Evolutionary conservation across 1,139 yeast genomes (phyloP).

Genomic region (Lodderomyces pseudojiufengensis): DNA sequence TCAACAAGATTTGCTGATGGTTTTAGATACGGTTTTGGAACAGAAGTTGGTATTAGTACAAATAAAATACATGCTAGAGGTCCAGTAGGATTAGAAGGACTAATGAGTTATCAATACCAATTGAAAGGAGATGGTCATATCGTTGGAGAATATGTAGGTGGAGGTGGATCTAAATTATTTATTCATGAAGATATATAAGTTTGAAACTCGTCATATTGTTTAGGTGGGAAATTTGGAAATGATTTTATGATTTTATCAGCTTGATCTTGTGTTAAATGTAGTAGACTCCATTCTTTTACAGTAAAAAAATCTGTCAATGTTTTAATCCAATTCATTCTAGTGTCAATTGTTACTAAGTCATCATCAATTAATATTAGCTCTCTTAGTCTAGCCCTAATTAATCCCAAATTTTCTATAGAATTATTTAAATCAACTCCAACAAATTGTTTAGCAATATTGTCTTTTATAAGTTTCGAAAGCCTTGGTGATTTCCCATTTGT

Average conservation of each 20-base stretch:
- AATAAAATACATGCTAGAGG: constrained; percentile 97
- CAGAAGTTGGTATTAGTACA: constrained; percentile 97
- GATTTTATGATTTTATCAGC: constrained; percentile 29
- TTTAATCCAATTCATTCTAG: constrained; percentile 73
- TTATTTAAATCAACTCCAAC: constrained; percentile 40
- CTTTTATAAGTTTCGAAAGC: constrained; percentile 63
- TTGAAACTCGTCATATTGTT: constrained; percentile 30
- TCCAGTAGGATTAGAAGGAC: constrained; percentile 96
- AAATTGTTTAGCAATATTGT: constrained; percentile 47
- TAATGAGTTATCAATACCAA: constrained; percentile 93
- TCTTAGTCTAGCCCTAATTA: constrained; percentile 52
- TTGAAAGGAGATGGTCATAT: constrained; percentile 88
- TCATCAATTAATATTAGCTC: constrained; percentile 38
- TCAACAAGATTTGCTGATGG: constrained; percentile 98
- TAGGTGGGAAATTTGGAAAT: constrained; percentile 44
- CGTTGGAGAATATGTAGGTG: constrained; percentile 88
- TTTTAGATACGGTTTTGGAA: constrained; percentile 95
- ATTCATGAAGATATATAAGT: constrained; percentile 56
- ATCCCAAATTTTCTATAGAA: constrained; percentile 65
- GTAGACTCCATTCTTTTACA: constrained; percentile 56
- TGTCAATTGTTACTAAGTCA: constrained; percentile 51
- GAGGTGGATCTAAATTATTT: constrained; percentile 83
- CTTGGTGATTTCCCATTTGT: constrained; percentile 85
- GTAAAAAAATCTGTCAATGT: constrained; percentile 58
- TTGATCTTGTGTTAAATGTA: constrained; percentile 21